A percentile compares a stretch with the other conserved stretches of the same genome.
These are phyloP conservation scores for Lentinula novae-zelandiae DNA, from an alignment of 1,284 basidiomycete genomes.

Conservation along the genomic window DNA sequence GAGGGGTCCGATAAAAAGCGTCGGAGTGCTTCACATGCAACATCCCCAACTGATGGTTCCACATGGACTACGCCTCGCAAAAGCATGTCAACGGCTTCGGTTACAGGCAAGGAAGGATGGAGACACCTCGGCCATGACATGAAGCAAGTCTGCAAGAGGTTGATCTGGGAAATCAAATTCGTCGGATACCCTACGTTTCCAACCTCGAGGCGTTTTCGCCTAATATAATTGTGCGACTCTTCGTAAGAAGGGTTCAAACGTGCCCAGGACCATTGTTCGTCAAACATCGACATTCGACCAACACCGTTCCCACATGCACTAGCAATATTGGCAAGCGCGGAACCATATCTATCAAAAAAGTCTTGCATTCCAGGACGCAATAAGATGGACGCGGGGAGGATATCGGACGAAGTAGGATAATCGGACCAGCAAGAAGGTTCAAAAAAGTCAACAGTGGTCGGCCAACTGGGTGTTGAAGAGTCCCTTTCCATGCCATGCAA, in stretches of 20 bases:
- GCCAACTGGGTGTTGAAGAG: constrained; percentile 69
- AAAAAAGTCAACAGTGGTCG: constrained; percentile 68
- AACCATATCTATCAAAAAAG: constrained; percentile 69
- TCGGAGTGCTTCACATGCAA: constrained; percentile 66
- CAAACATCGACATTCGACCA: constrained; percentile 79
- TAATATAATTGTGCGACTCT: constrained; percentile 60
- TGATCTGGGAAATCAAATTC: constrained; percentile 62
- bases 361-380: constrained; percentile 71
- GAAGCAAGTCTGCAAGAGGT: constrained; percentile 76
- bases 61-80: constrained; percentile 82
- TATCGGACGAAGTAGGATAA: constrained; percentile 68
- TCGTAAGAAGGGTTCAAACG: constrained; percentile 65
- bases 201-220: constrained; percentile 69
- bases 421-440: constrained; percentile 55
- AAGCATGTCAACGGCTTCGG: constrained; percentile 76
- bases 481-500: constrained; percentile 74
- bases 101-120: constrained; percentile 48
- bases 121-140: constrained; percentile 85
- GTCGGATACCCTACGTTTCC: constrained; percentile 66
- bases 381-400: constrained; percentile 48
- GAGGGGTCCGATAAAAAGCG: constrained; percentile 68
- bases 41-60: constrained; percentile 71
- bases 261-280: constrained; percentile 72
- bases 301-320: constrained; percentile 64
- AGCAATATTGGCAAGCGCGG: constrained; percentile 62